A percentile compares a stretch with the other conserved stretches of the same genome.
Evolutionary conservation across 768 basidiomycete species (phyloP).

Genomic region (Rhodotorula paludigena): DNA sequence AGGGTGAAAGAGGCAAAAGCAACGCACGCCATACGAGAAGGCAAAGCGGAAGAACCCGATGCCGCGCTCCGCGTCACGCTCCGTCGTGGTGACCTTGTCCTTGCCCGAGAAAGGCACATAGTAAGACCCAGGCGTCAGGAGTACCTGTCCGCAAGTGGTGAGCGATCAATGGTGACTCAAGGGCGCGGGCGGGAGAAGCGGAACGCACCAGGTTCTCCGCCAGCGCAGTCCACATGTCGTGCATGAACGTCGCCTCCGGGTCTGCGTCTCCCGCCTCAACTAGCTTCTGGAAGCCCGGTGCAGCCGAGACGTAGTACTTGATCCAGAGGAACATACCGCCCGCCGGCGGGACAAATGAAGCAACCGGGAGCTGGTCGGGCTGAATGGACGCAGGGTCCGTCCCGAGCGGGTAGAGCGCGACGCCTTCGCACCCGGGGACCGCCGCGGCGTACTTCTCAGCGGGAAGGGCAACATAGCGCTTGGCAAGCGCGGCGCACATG

Average conservation of each 20-base stretch:
- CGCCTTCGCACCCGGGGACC: background rate
- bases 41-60: constrained; percentile 12
- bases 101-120: constrained; percentile 9
- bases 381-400: background rate
- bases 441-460: background rate
- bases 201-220: constrained; percentile 10
- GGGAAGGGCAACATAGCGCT: background rate
- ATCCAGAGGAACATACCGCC: constrained; percentile 60
- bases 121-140: constrained; percentile 20
- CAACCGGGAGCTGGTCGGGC: constrained; percentile 47
- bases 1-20: background rate
- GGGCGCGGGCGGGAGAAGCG: background rate
- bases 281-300: background rate
- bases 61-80: background rate
- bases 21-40: background rate
- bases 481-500: constrained; percentile 60
- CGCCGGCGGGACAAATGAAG: constrained; percentile 66
- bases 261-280: background rate
- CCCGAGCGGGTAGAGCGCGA: constrained; percentile 2
- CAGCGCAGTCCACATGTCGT: constrained; percentile 16
- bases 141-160: background rate
- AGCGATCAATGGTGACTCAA: no score
- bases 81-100: background rate
- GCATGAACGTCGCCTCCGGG: constrained; percentile 17
- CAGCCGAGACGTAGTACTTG: background rate